phyloP scores from a whole-genome alignment of 257 asterid genomes.

The Cruciata laevipes region DNA sequence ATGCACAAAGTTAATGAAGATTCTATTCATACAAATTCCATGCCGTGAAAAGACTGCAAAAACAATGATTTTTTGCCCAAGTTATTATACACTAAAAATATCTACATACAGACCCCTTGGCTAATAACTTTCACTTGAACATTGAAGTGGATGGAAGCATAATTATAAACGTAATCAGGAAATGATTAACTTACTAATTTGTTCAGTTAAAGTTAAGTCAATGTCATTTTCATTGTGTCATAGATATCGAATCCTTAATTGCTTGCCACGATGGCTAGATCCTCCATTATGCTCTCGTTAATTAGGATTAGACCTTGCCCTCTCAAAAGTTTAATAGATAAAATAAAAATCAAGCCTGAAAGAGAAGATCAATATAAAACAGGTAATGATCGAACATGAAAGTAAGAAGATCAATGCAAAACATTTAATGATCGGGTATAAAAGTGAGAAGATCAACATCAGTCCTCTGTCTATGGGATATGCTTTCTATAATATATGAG shows the following conservation, averaged over 20 bases:
- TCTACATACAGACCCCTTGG: slow-evolving; percentile 40
- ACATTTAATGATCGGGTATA: too few species aligned
- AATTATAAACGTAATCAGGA: background rate
- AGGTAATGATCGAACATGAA: too few species aligned
- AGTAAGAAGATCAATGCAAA: too few species aligned
- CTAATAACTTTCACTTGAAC: slow-evolving; percentile 15
- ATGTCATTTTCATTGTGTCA: background rate
- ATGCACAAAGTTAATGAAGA: slow-evolving; percentile 2
- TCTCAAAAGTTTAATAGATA: too few species aligned
- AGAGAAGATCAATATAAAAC: too few species aligned
- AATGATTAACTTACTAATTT: background rate
- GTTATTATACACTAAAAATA: background rate
- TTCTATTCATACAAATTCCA: slow-evolving; percentile 15
- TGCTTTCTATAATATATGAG: too few species aligned
- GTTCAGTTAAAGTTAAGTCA: slow-evolving; percentile 1
- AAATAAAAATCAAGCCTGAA: too few species aligned
- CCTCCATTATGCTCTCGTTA: background rate
- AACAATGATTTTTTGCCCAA: slow-evolving; percentile 1
- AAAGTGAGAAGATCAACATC: too few species aligned
- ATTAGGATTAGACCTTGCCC: background rate
- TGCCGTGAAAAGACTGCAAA: slow-evolving; percentile 21
- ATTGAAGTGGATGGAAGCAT: background rate
- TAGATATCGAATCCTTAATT: background rate
- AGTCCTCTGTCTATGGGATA: too few species aligned
- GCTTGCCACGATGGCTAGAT: background rate